Percentiles rank a stretch among this genome's conserved stretches.
Evolutionary conservation across 257 asterid genomes (phyloP).

Genomic region (Datura wrightii): DNA sequence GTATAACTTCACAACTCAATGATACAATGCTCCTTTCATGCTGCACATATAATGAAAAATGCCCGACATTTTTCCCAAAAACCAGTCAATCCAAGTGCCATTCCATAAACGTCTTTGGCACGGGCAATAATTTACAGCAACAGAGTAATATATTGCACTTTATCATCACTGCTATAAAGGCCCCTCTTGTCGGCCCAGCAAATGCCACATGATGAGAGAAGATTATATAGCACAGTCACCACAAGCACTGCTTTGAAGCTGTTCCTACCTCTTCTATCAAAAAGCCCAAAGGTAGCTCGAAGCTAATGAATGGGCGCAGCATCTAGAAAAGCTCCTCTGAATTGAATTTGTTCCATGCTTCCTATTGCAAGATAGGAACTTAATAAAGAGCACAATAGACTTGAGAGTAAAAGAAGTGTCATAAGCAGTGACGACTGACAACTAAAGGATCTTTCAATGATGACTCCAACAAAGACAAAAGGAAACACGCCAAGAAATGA

Average conservation of each 20-base stretch:
- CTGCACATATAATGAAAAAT: constrained; percentile 16
- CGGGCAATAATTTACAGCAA: constrained; percentile 58
- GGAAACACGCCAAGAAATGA: background rate
- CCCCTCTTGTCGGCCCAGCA: constrained; percentile 42
- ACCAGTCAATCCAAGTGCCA: constrained; percentile 42
- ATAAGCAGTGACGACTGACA: background rate
- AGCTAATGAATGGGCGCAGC: constrained; percentile 36
- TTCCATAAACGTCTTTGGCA: constrained; percentile 40
- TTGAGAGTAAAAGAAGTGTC: background rate
- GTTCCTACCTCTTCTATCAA: constrained; percentile 35
- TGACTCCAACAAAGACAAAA: background rate
- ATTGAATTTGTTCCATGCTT: constrained; percentile 98
- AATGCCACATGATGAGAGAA: constrained; percentile 38
- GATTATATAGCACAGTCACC: constrained; percentile 23
- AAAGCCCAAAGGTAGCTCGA: constrained; percentile 39
- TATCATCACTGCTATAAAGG: constrained; percentile 38
- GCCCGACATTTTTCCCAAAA: constrained; percentile 6
- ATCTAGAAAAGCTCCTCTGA: constrained; percentile 98
- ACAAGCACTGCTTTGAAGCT: constrained; percentile 36
- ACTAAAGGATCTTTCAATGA: background rate
- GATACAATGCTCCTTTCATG: background rate
- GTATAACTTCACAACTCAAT: constrained; percentile 19
- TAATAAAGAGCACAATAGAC: constrained; percentile 5
- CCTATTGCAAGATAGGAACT: constrained; percentile 54
- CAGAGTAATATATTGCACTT: constrained; percentile 41